Evolutionary conservation across 2,329 filamentous ascomycete genomes (phyloP).

Genomic region (Fusarium nurragi): DNA sequence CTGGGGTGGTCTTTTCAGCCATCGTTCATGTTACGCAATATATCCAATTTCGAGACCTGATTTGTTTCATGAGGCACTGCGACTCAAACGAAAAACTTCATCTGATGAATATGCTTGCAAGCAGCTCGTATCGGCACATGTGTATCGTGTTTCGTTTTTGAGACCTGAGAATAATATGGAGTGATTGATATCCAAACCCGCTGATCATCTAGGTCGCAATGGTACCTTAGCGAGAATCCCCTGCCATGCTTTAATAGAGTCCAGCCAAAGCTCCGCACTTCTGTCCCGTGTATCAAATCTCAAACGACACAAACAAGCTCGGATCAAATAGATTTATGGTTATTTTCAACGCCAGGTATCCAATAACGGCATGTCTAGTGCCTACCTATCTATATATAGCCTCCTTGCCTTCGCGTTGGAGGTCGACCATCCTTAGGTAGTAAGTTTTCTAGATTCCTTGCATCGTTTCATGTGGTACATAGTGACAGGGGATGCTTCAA

Average conservation of each 20-base stretch:
- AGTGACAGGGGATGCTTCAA: not conserved
- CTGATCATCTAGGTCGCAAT: not conserved
- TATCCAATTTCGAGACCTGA: not conserved
- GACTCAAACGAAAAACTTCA: not conserved
- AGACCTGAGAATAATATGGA: not conserved
- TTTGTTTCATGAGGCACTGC: not conserved
- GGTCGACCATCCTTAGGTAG: not conserved
- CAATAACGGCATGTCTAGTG: constrained; percentile 5
- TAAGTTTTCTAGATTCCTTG: not conserved
- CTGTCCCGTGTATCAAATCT: constrained; percentile 9
- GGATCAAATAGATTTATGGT: constrained; percentile 2
- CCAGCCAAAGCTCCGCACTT: not conserved
- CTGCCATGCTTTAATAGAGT: not conserved
- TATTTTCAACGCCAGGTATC: constrained; percentile 20
- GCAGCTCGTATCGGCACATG: not conserved
- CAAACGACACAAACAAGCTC: not conserved
- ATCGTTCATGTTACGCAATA: not conserved
- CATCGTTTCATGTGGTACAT: not conserved
- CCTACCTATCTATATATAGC: not conserved
- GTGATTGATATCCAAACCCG: not conserved
- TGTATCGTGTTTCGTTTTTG: not conserved
- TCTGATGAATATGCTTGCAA: not conserved
- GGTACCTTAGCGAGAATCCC: not conserved
- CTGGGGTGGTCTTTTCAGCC: not conserved
- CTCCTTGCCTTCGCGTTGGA: not conserved